A percentile compares a stretch with the other conserved stretches of the same genome.
phyloP scores from a whole-genome alignment of 2,329 filamentous ascomycete genomes.

The Tympanopsis confertula region DNA sequence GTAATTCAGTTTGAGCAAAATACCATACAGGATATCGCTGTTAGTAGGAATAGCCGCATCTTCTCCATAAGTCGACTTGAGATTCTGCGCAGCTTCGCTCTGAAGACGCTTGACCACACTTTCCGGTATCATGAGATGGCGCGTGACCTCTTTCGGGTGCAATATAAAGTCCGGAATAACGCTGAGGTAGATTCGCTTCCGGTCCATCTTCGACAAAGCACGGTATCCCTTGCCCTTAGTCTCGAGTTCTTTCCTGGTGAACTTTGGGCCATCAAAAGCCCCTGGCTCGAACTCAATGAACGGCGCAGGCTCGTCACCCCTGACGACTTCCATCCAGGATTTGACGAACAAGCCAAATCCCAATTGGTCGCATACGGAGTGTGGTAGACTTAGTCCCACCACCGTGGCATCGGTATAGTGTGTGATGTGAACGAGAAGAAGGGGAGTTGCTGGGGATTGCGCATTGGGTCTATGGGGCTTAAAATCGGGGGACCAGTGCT shows the following conservation, averaged over 20 bases:
- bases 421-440: conserved; percentile 10
- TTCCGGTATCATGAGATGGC: too few relatives aligned
- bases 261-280: conserved; percentile 4
- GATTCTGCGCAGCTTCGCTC: too few relatives aligned
- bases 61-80: too few relatives aligned
- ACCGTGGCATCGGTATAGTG: conserved; percentile 8
- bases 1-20: conserved; percentile 6
- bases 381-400: conserved; percentile 8
- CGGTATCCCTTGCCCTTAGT: conserved; percentile 4
- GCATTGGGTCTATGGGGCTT: conserved; percentile 5
- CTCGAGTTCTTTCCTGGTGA: conserved; percentile 4
- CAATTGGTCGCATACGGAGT: conserved; percentile 9
- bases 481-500: too few relatives aligned
- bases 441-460: conserved; percentile 7
- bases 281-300: conserved; percentile 5
- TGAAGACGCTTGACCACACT: too few relatives aligned
- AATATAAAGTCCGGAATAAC: too few relatives aligned
- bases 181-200: conserved; percentile 5
- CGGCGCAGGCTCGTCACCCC: conserved; percentile 5
- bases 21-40: conserved; percentile 1
- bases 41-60: too few relatives aligned
- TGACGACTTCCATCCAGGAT: conserved; percentile 8
- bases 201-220: conserved; percentile 3
- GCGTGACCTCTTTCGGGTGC: too few relatives aligned
- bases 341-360: conserved; percentile 8